phyloP scores from a whole-genome alignment of 2,329 filamentous ascomycete genomes.

The Lecanosticta acicola region DNA sequence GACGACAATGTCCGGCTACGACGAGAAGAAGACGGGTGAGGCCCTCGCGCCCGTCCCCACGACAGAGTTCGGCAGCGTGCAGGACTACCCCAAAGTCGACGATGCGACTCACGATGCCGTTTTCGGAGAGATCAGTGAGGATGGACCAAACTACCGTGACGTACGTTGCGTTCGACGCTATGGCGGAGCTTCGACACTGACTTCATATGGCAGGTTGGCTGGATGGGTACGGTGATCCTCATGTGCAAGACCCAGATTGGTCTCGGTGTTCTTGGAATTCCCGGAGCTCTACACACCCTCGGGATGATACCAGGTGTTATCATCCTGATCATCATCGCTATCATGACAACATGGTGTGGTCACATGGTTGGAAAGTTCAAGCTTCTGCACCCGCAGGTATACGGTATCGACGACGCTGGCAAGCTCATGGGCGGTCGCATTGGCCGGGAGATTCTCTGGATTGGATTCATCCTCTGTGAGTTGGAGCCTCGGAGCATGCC shows the following conservation, averaged over 20 bases:
- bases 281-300: slow-evolving; percentile 36
- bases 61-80: slow-evolving; percentile 13
- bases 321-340: slow-evolving; percentile 36
- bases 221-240: slow-evolving; percentile 39
- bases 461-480: slow-evolving; percentile 17
- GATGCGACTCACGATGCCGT: slow-evolving; percentile 9
- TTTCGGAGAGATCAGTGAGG: slow-evolving; percentile 14
- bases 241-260: slow-evolving; percentile 45
- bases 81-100: slow-evolving; percentile 10
- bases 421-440: slow-evolving; percentile 48
- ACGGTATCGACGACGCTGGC: slow-evolving; percentile 54
- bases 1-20: slow-evolving; percentile 7
- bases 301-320: slow-evolving; percentile 47
- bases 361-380: slow-evolving; percentile 50
- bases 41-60: slow-evolving; percentile 16
- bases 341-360: slow-evolving; percentile 46
- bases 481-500: not conserved
- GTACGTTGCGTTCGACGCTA: slow-evolving; percentile 20
- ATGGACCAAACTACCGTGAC: slow-evolving; percentile 24
- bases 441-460: slow-evolving; percentile 45
- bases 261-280: slow-evolving; percentile 45
- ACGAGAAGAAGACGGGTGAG: slow-evolving; percentile 17
- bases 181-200: not conserved
- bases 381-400: slow-evolving; percentile 48
- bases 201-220: slow-evolving; percentile 30